A percentile compares a stretch with the other conserved stretches of the same genome.
Evolutionary conservation across 495 filamentous ascomycete species (phyloP).

Genomic region (Penicillium pulvis): DNA sequence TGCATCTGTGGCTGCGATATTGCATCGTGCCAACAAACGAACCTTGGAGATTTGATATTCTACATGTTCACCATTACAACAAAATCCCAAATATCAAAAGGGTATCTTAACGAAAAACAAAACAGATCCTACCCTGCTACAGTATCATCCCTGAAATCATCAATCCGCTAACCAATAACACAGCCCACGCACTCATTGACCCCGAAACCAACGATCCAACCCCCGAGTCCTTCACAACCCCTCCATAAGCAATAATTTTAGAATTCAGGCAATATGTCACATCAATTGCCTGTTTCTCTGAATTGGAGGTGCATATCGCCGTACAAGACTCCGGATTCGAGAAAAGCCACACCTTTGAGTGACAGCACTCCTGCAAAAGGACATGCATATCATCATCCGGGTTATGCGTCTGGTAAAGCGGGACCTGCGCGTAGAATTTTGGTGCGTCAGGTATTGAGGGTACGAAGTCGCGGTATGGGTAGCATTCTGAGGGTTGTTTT

Average conservation of each 20-base stretch:
- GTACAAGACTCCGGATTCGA: conserved; percentile 23
- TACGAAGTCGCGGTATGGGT: conserved; percentile 13
- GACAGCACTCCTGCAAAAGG: conserved; percentile 17
- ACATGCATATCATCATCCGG: conserved; percentile 9
- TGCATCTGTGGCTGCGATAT: too few relatives aligned
- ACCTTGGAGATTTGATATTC: too few relatives aligned
- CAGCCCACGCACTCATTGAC: conserved; percentile 1
- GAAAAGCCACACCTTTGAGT: conserved; percentile 13
- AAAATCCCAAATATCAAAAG: not conserved
- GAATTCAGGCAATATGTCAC: conserved; percentile 26
- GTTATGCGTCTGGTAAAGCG: conserved; percentile 20
- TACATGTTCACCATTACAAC: too few relatives aligned
- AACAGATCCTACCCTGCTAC: not conserved
- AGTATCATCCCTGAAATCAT: conserved; percentile 9
- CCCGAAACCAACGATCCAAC: not conserved
- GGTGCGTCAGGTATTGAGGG: conserved; percentile 9
- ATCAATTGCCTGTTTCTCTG: conserved; percentile 9
- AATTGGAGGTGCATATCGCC: conserved; percentile 18
- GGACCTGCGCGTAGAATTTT: conserved; percentile 21
- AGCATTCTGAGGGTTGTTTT: conserved; percentile 18
- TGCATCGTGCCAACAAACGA: too few relatives aligned
- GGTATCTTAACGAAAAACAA: conserved; percentile 2
- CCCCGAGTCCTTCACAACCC: conserved; percentile 4
- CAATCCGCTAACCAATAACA: conserved; percentile 11
- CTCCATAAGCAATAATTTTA: conserved; percentile 13